Evolutionary conservation across 2,329 filamentous ascomycete genomes (phyloP), one percentile per base, ranked within the genome.

Genomic region (Furcasterigmium furcatum): DNA sequence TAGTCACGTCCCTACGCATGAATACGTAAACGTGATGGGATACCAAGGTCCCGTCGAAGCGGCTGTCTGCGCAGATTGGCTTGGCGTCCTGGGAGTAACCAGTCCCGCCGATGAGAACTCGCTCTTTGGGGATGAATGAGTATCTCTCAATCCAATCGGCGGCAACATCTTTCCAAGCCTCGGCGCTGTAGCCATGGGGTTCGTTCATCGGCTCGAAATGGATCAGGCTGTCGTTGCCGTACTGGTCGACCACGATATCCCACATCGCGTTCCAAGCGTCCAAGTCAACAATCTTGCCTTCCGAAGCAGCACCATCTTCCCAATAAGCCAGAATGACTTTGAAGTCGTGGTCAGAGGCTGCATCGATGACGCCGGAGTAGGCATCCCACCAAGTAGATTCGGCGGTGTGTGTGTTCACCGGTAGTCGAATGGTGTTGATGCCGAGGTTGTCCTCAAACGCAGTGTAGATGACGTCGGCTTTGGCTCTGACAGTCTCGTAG

Each of bases 321-420:
- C 43, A 45, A 36, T 45, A 45, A 22, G 43, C 43, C 43, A 45
- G 38, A 30, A 45, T 45, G 35, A 45, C 43, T 27, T 45, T 45
- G 19, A 45, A 12, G 21, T 19, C 43, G 38, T 29, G 24, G 20
- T 41, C 38, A 16, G 43, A 39, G 29, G 43, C 43, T 22, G 36
- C 36, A 41, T 45, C 43, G 38, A 45, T 45, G 22, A 45, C 43
- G 18, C 43, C 43, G 22, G 43, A 40, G 43, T 45, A 45, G 38
- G 36, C 24, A 45, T 45, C 29, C 43, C 43, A 45, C 43, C 43
- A 45, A 36, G 32, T 25, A 38, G 42, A 44, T 18, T 19, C 42
- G 32, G 35, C 21, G 16, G 42, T 44, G 34, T 44, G 42, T 25
- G 42, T 44, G 42, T 44, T 44, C 4, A 44, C 32, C 19, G 42